These are phyloP conservation scores for Drosera spatulata DNA, from an alignment of 179 eudicot species.

Conservation along the genomic window DNA sequence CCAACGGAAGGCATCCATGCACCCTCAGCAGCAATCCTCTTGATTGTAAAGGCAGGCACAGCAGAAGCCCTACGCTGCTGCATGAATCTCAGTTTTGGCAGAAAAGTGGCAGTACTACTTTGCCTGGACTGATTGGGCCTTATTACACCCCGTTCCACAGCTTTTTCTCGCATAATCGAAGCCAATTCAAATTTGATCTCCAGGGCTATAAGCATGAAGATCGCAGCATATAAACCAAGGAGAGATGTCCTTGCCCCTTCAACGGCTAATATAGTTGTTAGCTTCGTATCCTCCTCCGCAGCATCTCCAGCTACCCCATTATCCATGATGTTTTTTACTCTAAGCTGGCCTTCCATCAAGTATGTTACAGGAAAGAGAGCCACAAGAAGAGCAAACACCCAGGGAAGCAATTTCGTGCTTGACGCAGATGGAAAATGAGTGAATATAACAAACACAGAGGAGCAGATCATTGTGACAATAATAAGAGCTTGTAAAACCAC, in stretches of 20 bases:
- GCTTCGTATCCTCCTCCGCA: conserved; percentile 55
- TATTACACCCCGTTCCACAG: conserved; percentile 53
- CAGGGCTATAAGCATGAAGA: conserved; percentile 91
- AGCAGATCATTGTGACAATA: conserved; percentile 77
- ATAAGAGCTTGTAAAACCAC: conserved; percentile 66
- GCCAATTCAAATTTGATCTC: conserved; percentile 90
- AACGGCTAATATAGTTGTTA: conserved; percentile 68
- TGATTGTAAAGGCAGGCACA: conserved; percentile 66
- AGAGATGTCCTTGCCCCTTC: conserved; percentile 98
- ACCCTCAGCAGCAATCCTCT: conserved; percentile 86
- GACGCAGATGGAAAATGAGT: conserved; percentile 94
- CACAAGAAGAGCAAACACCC: conserved; percentile 96
- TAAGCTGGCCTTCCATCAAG: conserved; percentile 84
- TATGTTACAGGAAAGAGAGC: conserved; percentile 97
- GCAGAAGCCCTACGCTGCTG: conserved; percentile 79
- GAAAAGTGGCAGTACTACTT: conserved; percentile 39
- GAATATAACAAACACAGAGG: conserved; percentile 75
- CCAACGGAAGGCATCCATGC: conserved; percentile 99
- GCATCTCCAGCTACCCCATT: conserved; percentile 37
- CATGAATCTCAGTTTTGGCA: conserved; percentile 80
- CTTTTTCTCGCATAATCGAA: conserved; percentile 67
- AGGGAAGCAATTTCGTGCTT: conserved; percentile 81
- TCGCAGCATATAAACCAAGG: conserved; percentile 91
- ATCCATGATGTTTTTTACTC: conserved; percentile 47
- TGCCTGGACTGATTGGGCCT: conserved; percentile 57